Evolutionary conservation across 768 basidiomycete genomes (phyloP).

Genomic region (Coprinopsis strossmayeri): DNA sequence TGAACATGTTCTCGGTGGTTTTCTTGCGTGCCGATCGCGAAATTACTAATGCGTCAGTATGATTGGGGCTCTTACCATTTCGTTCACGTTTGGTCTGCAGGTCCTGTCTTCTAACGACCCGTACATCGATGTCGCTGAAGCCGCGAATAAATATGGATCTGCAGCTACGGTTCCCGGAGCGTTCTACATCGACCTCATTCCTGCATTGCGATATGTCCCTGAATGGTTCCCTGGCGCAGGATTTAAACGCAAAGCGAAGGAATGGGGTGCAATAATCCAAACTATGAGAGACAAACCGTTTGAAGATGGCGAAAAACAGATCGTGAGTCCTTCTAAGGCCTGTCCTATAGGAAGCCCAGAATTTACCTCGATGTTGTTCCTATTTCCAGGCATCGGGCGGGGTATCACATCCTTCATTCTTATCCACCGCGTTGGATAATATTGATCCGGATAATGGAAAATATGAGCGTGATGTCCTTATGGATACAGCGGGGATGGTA

Average conservation of each 20-base stretch:
- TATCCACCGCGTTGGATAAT: not conserved
- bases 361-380: not conserved
- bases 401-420: not conserved
- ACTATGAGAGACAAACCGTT: not conserved
- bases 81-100: too few species aligned
- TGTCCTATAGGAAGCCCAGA: not conserved
- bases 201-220: conserved; percentile 23
- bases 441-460: not conserved
- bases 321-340: not conserved
- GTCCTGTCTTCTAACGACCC: too few species aligned
- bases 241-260: conserved; percentile 17
- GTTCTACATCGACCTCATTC: conserved; percentile 10
- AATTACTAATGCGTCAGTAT: too few species aligned
- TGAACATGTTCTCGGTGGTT: too few species aligned
- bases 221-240: conserved; percentile 29
- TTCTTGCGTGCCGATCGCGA: too few species aligned
- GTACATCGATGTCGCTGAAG: too few species aligned
- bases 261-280: not conserved
- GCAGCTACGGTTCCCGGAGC: too few species aligned
- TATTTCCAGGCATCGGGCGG: conserved; percentile 6
- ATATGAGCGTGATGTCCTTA: not conserved
- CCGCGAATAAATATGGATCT: too few species aligned
- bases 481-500: conserved; percentile 2
- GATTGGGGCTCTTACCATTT: too few species aligned
- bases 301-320: not conserved